Conservation (phyloP, 164 flowering plant species). For the Vitis rotundifolia region DNA sequence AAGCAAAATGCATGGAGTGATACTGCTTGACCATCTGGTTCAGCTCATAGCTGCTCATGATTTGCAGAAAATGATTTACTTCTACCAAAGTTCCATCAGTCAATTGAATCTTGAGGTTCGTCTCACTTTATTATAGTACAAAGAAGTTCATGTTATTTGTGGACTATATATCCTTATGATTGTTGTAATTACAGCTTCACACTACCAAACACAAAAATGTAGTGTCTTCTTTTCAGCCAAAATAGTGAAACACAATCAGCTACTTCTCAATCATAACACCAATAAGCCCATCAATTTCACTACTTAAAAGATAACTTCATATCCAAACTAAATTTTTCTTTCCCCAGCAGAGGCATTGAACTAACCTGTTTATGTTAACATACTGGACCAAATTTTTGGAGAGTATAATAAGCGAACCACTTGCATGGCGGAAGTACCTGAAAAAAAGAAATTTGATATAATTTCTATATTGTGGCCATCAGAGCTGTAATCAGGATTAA, state of each 20-base stretch:
- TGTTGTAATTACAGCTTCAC: background rate
- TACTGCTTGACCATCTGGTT: background rate
- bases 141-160: background rate
- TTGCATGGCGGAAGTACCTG: slow-evolving; percentile 97
- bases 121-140: background rate
- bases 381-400: slow-evolving; percentile 84
- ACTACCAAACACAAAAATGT: background rate
- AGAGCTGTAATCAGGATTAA: background rate
- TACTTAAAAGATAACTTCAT: too few species aligned
- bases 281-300: too few species aligned
- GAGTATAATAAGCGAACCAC: slow-evolving; percentile 70
- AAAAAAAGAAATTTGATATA: slow-evolving; percentile 9
- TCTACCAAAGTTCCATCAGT: background rate
- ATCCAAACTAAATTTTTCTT: background rate
- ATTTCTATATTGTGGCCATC: background rate
- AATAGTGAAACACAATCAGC: too few species aligned
- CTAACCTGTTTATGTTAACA: slow-evolving; percentile 85
- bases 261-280: background rate
- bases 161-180: background rate
- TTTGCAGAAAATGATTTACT: background rate
- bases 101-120: background rate
- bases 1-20: too few species aligned
- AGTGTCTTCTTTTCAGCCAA: background rate
- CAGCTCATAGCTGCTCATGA: background rate
- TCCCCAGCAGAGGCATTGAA: slow-evolving; percentile 1